Evolutionary conservation across 192 early-diverging fungal species (phyloP).

Genomic region (Backusella macrospora): DNA sequence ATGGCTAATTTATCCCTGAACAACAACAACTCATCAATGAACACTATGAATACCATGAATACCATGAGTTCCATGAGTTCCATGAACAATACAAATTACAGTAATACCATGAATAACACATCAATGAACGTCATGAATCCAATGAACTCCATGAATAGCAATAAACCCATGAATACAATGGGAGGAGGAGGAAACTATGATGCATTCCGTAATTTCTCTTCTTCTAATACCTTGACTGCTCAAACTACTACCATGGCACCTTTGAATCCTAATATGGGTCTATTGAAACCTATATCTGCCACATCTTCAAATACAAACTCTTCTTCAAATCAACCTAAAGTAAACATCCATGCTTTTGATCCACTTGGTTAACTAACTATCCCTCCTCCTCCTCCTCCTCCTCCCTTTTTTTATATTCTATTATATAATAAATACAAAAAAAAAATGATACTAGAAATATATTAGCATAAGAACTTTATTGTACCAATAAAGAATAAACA

Average conservation of each 20-base stretch:
- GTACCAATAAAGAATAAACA: too few species aligned
- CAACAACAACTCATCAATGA: not conserved
- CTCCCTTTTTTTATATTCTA: not conserved
- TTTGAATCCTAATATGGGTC: conserved; percentile 12
- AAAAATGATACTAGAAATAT: not conserved
- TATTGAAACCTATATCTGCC: conserved; percentile 20
- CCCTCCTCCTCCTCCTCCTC: not conserved
- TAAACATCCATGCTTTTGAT: conserved; percentile 32
- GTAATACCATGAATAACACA: not conserved
- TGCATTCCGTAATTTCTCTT: not conserved
- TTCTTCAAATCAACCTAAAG: not conserved
- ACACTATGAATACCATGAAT: conserved; percentile 1
- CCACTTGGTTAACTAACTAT: conserved; percentile 23
- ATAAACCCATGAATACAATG: not conserved
- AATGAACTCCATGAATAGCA: not conserved
- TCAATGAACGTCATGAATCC: not conserved
- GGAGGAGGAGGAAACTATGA: not conserved
- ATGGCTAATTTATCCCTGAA: not conserved
- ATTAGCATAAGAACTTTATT: too few species aligned
- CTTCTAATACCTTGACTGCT: not conserved
- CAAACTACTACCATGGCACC: conserved; percentile 13
- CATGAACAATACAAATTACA: not conserved
- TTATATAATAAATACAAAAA: not conserved
- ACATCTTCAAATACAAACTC: not conserved
- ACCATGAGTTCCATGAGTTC: not conserved